These are phyloP conservation scores for Candida pseudofarinosa DNA, from an alignment of 805 yeast species.

Conservation along the genomic window DNA sequence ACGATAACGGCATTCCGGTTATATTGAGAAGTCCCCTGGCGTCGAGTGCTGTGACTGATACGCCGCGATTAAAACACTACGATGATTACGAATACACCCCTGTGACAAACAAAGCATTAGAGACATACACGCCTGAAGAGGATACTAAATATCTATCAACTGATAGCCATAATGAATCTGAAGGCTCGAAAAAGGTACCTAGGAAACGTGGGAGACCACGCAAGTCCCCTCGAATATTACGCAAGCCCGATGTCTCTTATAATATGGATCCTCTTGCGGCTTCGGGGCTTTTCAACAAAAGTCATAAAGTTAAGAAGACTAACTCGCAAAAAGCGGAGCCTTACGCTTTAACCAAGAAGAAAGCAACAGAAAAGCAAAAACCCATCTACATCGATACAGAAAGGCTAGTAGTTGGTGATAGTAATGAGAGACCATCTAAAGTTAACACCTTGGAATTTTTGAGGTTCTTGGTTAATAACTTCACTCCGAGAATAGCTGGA, in stretches of 20 bases:
- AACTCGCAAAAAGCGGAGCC: slow-evolving; percentile 2
- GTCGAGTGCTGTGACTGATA: neutral
- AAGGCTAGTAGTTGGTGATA: slow-evolving; percentile 18
- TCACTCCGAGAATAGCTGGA: slow-evolving; percentile 17
- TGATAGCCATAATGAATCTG: no score
- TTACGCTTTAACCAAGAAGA: slow-evolving; percentile 14
- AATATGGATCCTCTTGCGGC: neutral
- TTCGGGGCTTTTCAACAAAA: neutral
- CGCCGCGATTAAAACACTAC: neutral
- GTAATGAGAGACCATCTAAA: slow-evolving; percentile 21
- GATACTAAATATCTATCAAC: no score
- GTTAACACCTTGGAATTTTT: slow-evolving; percentile 36
- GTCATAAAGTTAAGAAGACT: neutral
- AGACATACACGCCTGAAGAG: no score
- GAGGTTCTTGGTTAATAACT: slow-evolving; percentile 26
- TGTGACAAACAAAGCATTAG: neutral
- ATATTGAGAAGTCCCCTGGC: neutral
- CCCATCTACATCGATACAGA: slow-evolving; percentile 28
- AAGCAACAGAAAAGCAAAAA: slow-evolving; percentile 19
- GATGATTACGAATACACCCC: neutral
- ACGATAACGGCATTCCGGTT: neutral
- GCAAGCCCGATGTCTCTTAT: neutral
- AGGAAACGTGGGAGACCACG: slow-evolving; percentile 12
- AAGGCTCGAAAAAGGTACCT: no score
- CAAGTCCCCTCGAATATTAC: neutral